Evolutionary conservation across 2,329 filamentous ascomycete genomes (phyloP).

Genomic region (Penicillium sp.): DNA sequence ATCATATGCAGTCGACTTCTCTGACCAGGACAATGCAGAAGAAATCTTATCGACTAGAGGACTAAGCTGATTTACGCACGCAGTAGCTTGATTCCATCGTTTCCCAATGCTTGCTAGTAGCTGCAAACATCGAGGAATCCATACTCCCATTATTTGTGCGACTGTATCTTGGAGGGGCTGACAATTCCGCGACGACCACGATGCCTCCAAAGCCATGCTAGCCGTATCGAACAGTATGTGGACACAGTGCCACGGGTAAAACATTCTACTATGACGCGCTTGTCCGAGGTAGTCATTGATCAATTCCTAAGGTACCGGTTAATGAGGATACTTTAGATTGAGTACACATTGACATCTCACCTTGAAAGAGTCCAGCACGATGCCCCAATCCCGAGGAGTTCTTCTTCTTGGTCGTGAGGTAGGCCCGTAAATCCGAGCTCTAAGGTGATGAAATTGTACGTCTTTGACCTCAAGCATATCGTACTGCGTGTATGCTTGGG

Average conservation of each 20-base stretch:
- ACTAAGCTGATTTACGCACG: no score
- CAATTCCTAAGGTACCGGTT: no score
- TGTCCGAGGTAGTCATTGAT: conserved; percentile 8
- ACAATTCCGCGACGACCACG: neutral
- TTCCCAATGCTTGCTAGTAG: neutral
- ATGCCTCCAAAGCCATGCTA: conserved; percentile 5
- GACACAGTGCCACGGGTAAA: conserved; percentile 11
- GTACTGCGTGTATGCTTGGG: conserved; percentile 13
- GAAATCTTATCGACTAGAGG: no score
- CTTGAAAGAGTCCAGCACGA: conserved; percentile 1
- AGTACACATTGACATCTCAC: no score
- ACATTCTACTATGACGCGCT: neutral
- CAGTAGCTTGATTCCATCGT: neutral
- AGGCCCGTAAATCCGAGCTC: conserved; percentile 5
- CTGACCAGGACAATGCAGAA: no score
- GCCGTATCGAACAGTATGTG: conserved; percentile 12
- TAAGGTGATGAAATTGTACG: conserved; percentile 17
- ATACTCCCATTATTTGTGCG: neutral
- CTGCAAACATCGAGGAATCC: neutral
- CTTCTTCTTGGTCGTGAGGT: neutral
- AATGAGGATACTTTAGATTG: no score
- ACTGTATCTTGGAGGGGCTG: neutral
- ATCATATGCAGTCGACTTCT: no score
- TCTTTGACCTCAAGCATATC: conserved; percentile 17
- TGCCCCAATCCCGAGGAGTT: conserved; percentile 1